Evolutionary conservation across 306 rosid genomes (phyloP), one percentile per base, ranked within the genome.

Genomic region (Alnus glutinosa): DNA sequence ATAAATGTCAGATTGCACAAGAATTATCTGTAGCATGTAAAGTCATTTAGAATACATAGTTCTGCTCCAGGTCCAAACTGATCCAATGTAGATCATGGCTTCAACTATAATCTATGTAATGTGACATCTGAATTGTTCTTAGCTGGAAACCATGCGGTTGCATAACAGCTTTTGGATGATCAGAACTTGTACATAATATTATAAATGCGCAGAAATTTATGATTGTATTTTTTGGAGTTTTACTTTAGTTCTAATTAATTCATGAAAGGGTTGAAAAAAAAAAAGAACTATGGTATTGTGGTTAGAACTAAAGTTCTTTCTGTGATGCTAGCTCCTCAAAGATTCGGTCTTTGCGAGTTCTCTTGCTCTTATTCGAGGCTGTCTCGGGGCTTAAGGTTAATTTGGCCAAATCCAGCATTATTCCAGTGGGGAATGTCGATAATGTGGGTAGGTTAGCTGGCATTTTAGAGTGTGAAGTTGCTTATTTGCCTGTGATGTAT

Each of bases 41-140:
- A 42, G 46, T 42, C 46, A 42, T 59, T 59, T 59, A 28, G 36
- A 59, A 59, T 59, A 13, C 37, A 28, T 37, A 28, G 66, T 28
- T 59, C 66, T 59, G 66, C 66, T 59, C 66, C 16, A 59, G 66
- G 66, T 9, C 66, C 70, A 15, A 37, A 64, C 70, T 15, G 28
- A 36, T 64, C 19, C 46, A 12, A 36, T 34, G 47, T 64, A 64
- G 23, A 15, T n/a, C 52, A 39, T 18, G 32, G 19, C 72, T 42
- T 18, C 39, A 23, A 36, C 70, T 37, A 8, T 7, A 1, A 7
- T 9, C 2, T 66, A 36, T 37, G 11, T 16, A 42, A 68, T 42
- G 15, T 68, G 3, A 68, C 51, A 3, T 18, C 72, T 44, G 10
- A 9, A 68, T 68, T 16, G 44, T 68, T 39, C 28, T 68, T 68